phyloP scores from a whole-genome alignment of 768 basidiomycete genomes.

The Rhizopogon salebrosus region DNA sequence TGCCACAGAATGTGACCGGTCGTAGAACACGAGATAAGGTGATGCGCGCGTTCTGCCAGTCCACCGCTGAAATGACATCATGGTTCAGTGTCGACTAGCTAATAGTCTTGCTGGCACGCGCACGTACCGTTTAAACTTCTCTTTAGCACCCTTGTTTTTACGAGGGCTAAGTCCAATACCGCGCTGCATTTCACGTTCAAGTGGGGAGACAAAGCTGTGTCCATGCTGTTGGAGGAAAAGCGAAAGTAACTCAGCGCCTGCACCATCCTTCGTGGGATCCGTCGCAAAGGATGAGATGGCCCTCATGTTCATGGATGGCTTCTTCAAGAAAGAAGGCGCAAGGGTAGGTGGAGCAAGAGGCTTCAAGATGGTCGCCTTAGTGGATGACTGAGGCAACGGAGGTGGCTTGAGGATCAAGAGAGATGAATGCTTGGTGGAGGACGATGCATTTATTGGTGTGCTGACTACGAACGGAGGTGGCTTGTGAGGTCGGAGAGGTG shows the following conservation, averaged over 20 bases:
- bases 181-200: conserved; percentile 36
- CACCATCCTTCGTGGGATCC: conserved; percentile 46
- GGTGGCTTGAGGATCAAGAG: conserved; percentile 24
- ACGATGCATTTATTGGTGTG: not conserved
- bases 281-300: conserved; percentile 51
- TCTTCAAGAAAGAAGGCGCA: conserved; percentile 21
- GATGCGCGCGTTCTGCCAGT: conserved; percentile 45
- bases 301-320: conserved; percentile 26
- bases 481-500: conserved; percentile 6
- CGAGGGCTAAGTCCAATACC: conserved; percentile 57
- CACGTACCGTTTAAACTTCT: conserved; percentile 45
- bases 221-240: conserved; percentile 47
- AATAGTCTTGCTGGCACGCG: not conserved
- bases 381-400: conserved; percentile 11
- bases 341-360: conserved; percentile 25
- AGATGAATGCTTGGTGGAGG: not conserved
- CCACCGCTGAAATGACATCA: conserved; percentile 40
- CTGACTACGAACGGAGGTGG: conserved; percentile 8
- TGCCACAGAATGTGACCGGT: conserved; percentile 51
- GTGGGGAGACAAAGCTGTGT: conserved; percentile 28
- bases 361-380: conserved; percentile 16
- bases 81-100: not conserved
- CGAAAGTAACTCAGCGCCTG: conserved; percentile 46
- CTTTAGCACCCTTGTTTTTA: conserved; percentile 41
- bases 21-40: conserved; percentile 35